Conservation (phyloP, 2,329 filamentous ascomycete species). For the Nemania sp. region DNA sequence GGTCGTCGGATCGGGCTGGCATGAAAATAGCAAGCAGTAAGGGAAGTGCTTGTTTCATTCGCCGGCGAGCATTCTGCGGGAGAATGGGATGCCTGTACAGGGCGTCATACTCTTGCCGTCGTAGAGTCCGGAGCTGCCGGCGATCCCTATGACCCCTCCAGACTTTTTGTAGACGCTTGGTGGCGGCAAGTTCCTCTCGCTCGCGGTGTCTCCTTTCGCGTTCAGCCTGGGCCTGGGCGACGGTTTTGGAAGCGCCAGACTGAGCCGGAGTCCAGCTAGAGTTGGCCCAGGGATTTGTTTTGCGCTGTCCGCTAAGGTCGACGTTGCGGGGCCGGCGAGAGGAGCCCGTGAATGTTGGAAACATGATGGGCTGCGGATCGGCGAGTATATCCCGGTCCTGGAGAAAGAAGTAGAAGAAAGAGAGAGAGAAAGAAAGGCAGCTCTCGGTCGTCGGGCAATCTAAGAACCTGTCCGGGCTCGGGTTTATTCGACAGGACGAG, state of each 20-base stretch:
- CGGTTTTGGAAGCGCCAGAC: conserved; percentile 77
- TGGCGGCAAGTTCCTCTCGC: conserved; percentile 79
- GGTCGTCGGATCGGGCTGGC: conserved; percentile 58
- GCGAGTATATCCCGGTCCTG: background rate
- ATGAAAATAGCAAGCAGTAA: conserved; percentile 66
- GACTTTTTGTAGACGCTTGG: conserved; percentile 77
- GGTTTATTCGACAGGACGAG: conserved; percentile 7
- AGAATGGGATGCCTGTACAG: conserved; percentile 43
- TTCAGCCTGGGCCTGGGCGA: conserved; percentile 89
- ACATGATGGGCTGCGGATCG: conserved; percentile 69
- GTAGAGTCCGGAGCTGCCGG: conserved; percentile 66
- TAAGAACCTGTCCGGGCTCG: background rate
- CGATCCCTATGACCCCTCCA: conserved; percentile 84
- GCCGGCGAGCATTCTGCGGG: conserved; percentile 47
- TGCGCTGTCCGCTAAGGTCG: conserved; percentile 85
- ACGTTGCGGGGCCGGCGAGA: conserved; percentile 89
- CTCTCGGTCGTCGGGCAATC: background rate
- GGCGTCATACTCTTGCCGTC: conserved; percentile 51
- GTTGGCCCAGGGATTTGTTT: conserved; percentile 81
- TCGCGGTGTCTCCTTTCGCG: conserved; percentile 84
- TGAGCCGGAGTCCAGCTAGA: conserved; percentile 68
- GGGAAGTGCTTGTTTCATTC: conserved; percentile 55
- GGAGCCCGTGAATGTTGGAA: conserved; percentile 89
- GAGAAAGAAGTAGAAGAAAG: background rate
- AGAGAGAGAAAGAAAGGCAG: background rate